Conservation (phyloP, 2,329 filamentous ascomycete species). For the Alternaria sp. region DNA sequence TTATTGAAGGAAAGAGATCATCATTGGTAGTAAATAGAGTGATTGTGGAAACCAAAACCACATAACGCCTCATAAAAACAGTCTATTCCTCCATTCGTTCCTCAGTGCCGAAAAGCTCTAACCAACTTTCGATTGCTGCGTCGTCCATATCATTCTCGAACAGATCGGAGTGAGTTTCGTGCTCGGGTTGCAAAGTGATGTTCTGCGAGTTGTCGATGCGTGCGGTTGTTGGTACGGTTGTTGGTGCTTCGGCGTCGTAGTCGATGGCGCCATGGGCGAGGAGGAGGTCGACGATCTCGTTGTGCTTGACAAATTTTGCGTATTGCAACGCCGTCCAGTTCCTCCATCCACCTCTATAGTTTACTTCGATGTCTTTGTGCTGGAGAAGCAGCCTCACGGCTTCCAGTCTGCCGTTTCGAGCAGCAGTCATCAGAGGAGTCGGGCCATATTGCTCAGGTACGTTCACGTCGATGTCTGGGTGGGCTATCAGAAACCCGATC, state of each 20-base stretch:
- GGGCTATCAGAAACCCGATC: not conserved
- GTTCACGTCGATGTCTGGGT: not conserved
- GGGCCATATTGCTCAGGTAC: fast-evolving
- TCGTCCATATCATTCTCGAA: not conserved
- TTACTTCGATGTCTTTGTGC: not conserved
- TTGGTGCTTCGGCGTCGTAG: not conserved
- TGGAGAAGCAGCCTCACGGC: not conserved
- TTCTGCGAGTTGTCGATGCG: not conserved
- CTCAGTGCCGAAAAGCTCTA: fast-evolving
- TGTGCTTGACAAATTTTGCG: not conserved
- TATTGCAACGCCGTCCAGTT: not conserved
- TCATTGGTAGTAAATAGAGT: too few species aligned
- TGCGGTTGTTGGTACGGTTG: not conserved
- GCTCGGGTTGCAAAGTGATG: not conserved
- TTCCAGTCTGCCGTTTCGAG: not conserved
- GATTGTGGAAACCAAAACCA: fast-evolving
- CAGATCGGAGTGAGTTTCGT: not conserved
- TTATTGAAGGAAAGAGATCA: too few species aligned
- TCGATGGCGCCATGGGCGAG: not conserved
- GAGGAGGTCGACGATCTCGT: not conserved
- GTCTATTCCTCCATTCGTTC: not conserved
- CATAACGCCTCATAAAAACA: not conserved
- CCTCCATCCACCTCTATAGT: too few species aligned
- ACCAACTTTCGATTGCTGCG: not conserved
- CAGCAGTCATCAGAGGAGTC: not conserved